Evolutionary conservation across 768 basidiomycete species (phyloP).

Genomic region (Naganishia onofrii): DNA sequence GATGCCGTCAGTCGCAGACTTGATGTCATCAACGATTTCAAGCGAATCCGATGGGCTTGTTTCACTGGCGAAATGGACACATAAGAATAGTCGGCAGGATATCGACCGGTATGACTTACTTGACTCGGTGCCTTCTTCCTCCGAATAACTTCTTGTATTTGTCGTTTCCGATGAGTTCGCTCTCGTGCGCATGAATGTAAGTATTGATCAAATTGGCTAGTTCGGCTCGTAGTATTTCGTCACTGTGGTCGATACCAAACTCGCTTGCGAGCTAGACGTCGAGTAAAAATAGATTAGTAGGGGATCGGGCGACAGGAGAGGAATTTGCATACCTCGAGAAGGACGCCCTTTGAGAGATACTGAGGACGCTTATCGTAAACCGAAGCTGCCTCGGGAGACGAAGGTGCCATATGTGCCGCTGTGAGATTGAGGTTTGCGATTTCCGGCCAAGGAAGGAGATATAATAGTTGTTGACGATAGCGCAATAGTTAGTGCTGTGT

Average conservation of each 20-base stretch:
- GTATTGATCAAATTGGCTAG: conserved; percentile 39
- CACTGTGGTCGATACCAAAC: background rate
- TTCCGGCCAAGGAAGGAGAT: too few species aligned
- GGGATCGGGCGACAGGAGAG: background rate
- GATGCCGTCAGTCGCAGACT: background rate
- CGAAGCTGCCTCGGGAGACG: background rate
- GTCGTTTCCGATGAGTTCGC: conserved; percentile 29
- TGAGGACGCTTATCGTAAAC: conserved; percentile 17
- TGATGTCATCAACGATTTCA: background rate
- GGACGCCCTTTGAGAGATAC: conserved; percentile 17
- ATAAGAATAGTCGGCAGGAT: too few species aligned
- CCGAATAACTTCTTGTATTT: conserved; percentile 46
- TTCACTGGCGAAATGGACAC: background rate
- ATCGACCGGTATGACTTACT: conserved; percentile 1
- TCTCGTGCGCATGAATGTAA: conserved; percentile 41
- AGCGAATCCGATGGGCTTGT: conserved; percentile 17
- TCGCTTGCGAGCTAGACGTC: conserved; percentile 10
- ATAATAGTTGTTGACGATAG: too few species aligned
- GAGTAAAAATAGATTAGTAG: background rate
- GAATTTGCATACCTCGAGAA: conserved; percentile 2
- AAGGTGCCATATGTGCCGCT: too few species aligned
- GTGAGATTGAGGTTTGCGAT: too few species aligned
- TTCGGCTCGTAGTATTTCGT: conserved; percentile 27
- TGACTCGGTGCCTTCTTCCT: background rate
- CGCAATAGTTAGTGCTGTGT: too few species aligned